phyloP scores from a whole-genome alignment of 345 rosid genomes.

The Abelmoschus esculentus region DNA sequence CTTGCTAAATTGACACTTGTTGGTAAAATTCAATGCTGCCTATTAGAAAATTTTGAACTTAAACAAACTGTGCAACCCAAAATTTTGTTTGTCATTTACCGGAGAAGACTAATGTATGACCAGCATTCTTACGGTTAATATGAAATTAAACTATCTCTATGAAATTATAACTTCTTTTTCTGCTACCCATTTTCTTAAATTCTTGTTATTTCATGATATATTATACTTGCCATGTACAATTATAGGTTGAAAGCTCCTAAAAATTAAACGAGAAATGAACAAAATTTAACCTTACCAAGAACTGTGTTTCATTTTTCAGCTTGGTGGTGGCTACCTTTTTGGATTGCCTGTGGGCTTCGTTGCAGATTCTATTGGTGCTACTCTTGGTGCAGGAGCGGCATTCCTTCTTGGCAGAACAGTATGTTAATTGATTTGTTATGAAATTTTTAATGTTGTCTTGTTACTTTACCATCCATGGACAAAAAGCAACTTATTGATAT shows the following conservation, averaged over 20 bases:
- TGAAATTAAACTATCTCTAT: not conserved
- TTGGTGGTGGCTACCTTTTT: slow-evolving; percentile 98
- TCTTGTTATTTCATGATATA: not conserved
- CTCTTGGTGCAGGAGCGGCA: slow-evolving; percentile 90
- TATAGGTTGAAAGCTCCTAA: not conserved
- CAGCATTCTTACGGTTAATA: not conserved
- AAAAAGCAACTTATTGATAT: not conserved
- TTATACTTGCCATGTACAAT: not conserved
- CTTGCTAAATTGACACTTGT: not conserved
- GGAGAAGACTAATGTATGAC: not conserved
- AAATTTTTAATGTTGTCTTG: not conserved
- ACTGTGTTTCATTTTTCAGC: slow-evolving; percentile 37
- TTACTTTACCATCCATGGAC: not conserved
- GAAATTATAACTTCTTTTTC: not conserved
- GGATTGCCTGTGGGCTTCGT: slow-evolving; percentile 93
- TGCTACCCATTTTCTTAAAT: not conserved
- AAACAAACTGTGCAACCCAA: not conserved
- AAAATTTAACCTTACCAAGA: not conserved
- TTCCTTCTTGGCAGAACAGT: slow-evolving; percentile 93
- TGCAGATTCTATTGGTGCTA: slow-evolving; percentile 93
- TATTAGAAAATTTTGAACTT: not conserved
- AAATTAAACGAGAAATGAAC: not conserved
- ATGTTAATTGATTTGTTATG: slow-evolving; percentile 7
- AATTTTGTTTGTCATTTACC: not conserved
- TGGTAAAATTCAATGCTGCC: not conserved